Evolutionary conservation across 257 asterid genomes (phyloP).

Genomic region (Anisodus tanguticus): DNA sequence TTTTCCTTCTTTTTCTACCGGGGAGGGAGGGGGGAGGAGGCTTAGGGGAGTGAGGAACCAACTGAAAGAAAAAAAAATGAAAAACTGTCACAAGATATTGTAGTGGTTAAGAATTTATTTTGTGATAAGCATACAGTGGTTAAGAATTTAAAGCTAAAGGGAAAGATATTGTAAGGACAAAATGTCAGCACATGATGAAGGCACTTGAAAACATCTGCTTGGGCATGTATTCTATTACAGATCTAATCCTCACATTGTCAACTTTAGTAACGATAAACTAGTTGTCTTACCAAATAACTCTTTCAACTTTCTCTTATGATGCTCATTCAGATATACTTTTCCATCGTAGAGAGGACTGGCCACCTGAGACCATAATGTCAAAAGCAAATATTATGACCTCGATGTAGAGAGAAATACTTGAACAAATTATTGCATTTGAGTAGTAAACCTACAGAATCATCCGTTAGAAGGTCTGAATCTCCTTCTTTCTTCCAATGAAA

Average conservation of each 20-base stretch:
- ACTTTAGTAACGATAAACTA: conserved; percentile 27
- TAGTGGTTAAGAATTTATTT: background rate
- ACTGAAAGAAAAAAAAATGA: background rate
- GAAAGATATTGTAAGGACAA: conserved; percentile 11
- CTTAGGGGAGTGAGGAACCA: background rate
- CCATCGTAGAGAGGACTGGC: conserved; percentile 68
- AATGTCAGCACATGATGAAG: background rate
- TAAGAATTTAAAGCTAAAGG: conserved; percentile 9
- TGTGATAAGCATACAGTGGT: background rate
- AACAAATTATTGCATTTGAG: conserved; percentile 28
- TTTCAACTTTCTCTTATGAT: conserved; percentile 77
- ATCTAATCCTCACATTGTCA: background rate
- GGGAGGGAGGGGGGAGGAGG: background rate
- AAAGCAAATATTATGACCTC: conserved; percentile 29
- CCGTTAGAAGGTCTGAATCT: conserved; percentile 43
- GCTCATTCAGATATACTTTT: conserved; percentile 61
- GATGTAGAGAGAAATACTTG: background rate
- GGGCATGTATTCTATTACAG: background rate
- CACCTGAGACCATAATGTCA: conserved; percentile 55
- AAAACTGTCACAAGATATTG: background rate
- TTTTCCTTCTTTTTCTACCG: background rate
- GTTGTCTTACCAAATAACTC: conserved; percentile 79
- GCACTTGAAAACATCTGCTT: background rate
- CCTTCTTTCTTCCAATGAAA: conserved; percentile 57
- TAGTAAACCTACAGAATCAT: conserved; percentile 53